Evolutionary conservation across 345 rosid species (phyloP).

Genomic region (Eucalyptus curtisii): DNA sequence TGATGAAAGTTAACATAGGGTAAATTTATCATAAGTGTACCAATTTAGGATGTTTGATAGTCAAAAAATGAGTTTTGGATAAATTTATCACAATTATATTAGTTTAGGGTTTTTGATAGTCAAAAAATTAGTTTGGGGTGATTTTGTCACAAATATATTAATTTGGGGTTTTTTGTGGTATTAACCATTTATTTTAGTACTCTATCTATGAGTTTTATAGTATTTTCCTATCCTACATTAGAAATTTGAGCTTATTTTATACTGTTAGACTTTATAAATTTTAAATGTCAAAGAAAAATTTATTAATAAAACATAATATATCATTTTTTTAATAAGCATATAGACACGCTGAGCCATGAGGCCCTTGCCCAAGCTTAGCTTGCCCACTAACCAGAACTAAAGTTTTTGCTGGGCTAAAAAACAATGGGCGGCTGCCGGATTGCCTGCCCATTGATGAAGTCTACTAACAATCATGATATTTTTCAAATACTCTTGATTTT

Average conservation of each 20-base stretch:
- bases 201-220: neutral
- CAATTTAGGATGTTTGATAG: no score
- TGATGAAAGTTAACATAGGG: no score
- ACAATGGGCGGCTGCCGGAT: rapidly evolving
- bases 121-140: no score
- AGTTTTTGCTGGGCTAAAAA: neutral
- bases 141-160: no score
- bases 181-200: neutral
- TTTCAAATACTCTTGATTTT: neutral
- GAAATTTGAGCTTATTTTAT: neutral
- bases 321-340: no score
- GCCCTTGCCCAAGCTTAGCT: neutral
- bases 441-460: neutral
- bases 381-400: neutral
- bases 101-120: no score
- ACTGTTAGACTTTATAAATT: neutral
- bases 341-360: neutral
- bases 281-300: neutral
- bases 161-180: rapidly evolving
- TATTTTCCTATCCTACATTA: neutral
- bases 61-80: no score
- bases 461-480: neutral
- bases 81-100: no score
- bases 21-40: no score
- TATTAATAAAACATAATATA: neutral